Conservation (phyloP, 371 early-diverging fungal genomes). For the Mucor piriformis region DNA sequence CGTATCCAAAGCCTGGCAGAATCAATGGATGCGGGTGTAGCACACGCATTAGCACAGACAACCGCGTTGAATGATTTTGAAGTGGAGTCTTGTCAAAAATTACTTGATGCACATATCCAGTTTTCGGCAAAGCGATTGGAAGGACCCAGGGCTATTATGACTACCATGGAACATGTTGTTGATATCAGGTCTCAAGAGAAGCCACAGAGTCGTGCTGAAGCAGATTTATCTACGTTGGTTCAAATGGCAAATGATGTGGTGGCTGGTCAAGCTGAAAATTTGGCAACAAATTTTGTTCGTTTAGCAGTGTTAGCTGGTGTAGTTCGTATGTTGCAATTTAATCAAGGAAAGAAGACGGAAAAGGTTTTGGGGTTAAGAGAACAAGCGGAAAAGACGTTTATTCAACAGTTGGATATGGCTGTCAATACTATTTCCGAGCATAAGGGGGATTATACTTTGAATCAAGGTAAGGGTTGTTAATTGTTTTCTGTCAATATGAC, state of each 20-base stretch:
- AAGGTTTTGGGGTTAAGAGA: slow-evolving; percentile 20
- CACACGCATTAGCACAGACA: slow-evolving; percentile 44
- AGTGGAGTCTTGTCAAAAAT: slow-evolving; percentile 26
- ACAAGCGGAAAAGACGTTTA: slow-evolving; percentile 22
- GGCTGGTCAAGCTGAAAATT: slow-evolving; percentile 4
- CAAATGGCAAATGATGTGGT: slow-evolving; percentile 15
- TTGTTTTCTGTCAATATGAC: not conserved
- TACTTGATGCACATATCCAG: slow-evolving; percentile 29
- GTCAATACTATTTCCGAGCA: slow-evolving; percentile 6
- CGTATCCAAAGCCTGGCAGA: slow-evolving; percentile 22
- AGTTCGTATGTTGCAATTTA: slow-evolving; percentile 45
- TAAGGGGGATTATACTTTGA: slow-evolving; percentile 1
- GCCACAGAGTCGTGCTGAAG: slow-evolving; percentile 34
- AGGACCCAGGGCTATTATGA: slow-evolving; percentile 29
- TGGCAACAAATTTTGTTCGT: slow-evolving; percentile 16
- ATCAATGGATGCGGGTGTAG: slow-evolving; percentile 43
- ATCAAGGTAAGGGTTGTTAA: slow-evolving; percentile 26
- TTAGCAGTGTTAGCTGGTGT: slow-evolving; percentile 39
- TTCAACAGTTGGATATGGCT: slow-evolving; percentile 22
- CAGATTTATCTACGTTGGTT: slow-evolving; percentile 30
- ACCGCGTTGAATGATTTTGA: slow-evolving; percentile 44
- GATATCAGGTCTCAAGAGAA: slow-evolving; percentile 40
- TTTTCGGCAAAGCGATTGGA: slow-evolving; percentile 17
- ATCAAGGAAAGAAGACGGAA: slow-evolving; percentile 38
- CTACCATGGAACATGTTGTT: slow-evolving; percentile 41